Conservation (phyloP, 805 yeast species). For the Candida odintsovae region DNA sequence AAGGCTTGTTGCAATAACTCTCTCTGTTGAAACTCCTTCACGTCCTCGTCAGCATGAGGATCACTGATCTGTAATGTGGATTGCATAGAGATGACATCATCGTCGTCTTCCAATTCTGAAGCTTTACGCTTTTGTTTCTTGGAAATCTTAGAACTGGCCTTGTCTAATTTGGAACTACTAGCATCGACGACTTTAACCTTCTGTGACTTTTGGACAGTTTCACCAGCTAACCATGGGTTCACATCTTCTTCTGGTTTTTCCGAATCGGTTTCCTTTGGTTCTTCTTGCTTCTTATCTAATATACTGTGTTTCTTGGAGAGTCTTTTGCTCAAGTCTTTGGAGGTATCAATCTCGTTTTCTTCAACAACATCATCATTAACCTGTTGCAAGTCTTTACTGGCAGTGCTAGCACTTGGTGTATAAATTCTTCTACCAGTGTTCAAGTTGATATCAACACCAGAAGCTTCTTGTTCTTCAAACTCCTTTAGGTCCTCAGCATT, state of each 20-base stretch:
- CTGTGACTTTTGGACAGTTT: constrained; percentile 33
- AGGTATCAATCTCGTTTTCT: constrained; percentile 47
- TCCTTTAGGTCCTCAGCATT: constrained; percentile 39
- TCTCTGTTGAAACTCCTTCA: constrained; percentile 64
- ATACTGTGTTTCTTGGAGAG: constrained; percentile 22
- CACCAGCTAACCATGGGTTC: constrained; percentile 49
- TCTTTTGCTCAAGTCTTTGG: constrained; percentile 39
- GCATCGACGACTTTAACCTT: constrained; percentile 44
- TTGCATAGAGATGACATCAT: constrained; percentile 37
- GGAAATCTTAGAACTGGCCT: constrained; percentile 30
- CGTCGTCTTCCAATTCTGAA: constrained; percentile 30
- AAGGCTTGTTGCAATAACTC: constrained; percentile 87
- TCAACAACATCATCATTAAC: constrained; percentile 31
- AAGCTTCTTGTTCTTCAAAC: constrained; percentile 25
- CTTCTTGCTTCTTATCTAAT: constrained; percentile 7
- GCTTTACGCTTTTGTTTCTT: constrained; percentile 29
- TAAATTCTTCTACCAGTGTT: constrained; percentile 81
- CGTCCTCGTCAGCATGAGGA: constrained; percentile 34
- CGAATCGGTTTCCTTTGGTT: constrained; percentile 5
- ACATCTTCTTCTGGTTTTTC: constrained; percentile 14
- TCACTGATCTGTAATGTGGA: constrained; percentile 52
- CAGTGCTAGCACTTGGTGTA: constrained; percentile 44
- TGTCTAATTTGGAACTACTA: constrained; percentile 43
- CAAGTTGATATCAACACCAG: constrained; percentile 41
- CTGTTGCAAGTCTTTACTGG: constrained; percentile 28